phyloP scores from a whole-genome alignment of 148 eudicot genomes.

The Limonium bicolor region DNA sequence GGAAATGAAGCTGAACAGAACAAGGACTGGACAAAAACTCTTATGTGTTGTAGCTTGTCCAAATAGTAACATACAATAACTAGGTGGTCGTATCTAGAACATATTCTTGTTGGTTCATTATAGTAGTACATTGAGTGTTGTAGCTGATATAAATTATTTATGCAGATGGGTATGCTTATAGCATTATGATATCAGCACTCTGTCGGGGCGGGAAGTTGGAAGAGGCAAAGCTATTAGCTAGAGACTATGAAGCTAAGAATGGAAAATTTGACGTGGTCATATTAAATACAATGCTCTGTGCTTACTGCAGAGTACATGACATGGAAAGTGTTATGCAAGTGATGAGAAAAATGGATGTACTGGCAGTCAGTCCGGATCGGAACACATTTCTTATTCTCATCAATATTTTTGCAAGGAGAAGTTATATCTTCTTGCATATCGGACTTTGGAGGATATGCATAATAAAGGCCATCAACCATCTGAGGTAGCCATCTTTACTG shows the following conservation, averaged over 20 bases:
- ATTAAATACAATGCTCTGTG: conserved; percentile 68
- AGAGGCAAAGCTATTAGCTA: conserved; percentile 64
- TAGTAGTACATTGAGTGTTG: too few species aligned
- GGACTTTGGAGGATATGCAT: conserved; percentile 76
- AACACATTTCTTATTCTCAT: conserved; percentile 63
- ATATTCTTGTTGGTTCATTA: too few species aligned
- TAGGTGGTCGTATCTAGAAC: too few species aligned
- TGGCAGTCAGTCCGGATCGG: conserved; percentile 65
- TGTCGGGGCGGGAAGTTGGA: conserved; percentile 50
- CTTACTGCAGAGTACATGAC: conserved; percentile 82
- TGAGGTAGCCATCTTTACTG: conserved; percentile 34
- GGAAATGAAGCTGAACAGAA: too few species aligned
- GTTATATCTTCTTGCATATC: conserved; percentile 66
- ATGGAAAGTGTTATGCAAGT: conserved; percentile 81
- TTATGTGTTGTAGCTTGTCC: too few species aligned
- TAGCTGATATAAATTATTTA: background rate
- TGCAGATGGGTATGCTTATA: conserved; percentile 82
- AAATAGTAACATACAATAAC: too few species aligned
- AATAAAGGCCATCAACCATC: conserved; percentile 56
- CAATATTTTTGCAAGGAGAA: conserved; percentile 73
- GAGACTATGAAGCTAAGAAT: conserved; percentile 42
- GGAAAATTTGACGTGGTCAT: conserved; percentile 66
- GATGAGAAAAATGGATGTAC: conserved; percentile 75
- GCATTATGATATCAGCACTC: conserved; percentile 78
- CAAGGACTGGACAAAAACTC: too few species aligned